phyloP scores from a whole-genome alignment of 164 flowering plant species.

The Kalanchoe fedtschenkoi region DNA sequence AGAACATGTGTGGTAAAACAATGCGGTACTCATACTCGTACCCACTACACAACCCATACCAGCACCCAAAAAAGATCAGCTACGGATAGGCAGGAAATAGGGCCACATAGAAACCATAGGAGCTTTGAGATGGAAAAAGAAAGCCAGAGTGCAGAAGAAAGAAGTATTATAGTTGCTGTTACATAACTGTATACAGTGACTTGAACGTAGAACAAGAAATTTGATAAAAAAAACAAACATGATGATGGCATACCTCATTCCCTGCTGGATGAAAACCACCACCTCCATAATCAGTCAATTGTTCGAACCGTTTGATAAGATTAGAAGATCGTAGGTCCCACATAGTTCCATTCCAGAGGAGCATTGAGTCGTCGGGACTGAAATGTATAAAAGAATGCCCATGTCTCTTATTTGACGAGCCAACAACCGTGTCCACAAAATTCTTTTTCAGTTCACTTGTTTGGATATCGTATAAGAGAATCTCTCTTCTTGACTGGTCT shows the following conservation, averaged over 20 bases:
- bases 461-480: constrained; percentile 73
- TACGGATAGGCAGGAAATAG: too few relatives aligned
- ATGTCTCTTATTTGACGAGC: constrained; percentile 51
- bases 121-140: too few relatives aligned
- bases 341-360: constrained; percentile 85
- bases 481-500: constrained; percentile 52
- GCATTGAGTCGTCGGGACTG: constrained; percentile 67
- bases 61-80: too few relatives aligned
- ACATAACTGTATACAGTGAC: too few relatives aligned
- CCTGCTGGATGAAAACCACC: constrained; percentile 99
- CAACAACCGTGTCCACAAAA: constrained; percentile 41
- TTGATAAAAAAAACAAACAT: background rate
- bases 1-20: too few relatives aligned
- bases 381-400: constrained; percentile 66
- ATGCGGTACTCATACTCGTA: too few relatives aligned
- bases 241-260: constrained; percentile 62
- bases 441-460: constrained; percentile 47
- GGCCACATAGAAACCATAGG: too few relatives aligned
- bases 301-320: constrained; percentile 80
- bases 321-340: constrained; percentile 75
- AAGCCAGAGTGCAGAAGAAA: too few relatives aligned
- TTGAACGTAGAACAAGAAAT: background rate
- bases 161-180: too few relatives aligned
- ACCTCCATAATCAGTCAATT: constrained; percentile 91
- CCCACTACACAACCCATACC: too few relatives aligned